Evolutionary conservation across 257 asterid species (phyloP), one percentile per base, ranked within the genome.

Genomic region (Catharanthus roseus): DNA sequence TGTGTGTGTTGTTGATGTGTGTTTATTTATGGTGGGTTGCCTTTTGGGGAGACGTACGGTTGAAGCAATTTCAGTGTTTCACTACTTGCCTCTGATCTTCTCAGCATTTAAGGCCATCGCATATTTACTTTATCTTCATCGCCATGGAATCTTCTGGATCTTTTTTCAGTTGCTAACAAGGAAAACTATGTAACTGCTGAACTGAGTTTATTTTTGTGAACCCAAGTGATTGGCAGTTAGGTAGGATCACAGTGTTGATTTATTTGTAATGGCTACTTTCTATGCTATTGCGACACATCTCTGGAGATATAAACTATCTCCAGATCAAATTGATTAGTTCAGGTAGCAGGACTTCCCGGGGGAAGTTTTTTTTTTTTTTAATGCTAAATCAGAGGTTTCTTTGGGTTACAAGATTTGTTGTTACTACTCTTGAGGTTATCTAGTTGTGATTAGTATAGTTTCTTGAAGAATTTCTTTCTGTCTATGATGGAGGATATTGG

Each of bases 401-500:
- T 75, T 65, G n/a, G 26, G 23, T 66, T 39, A 21, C 67, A n/a
- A 38, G 51, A 42, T 71, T 70, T 73, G 51, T 45, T 51, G 51
- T 39, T 16, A 4, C 42, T 31, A 62, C 26, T 8, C 47, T 61
- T 60, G 23, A 60, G 21, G 41, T 19, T 24, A 54, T 50, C 53
- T 69, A 55, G 5, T 31, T 69, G 29, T 55, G 29, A 56, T 7
- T 8, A 60, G 34, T 66, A 56, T 60, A 36, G 44, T 23, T 71
- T 33, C 15, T 72, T 33, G 38, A 18, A 68, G 67, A 73, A 19
- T 51, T 73, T 58, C 31, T 68, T 65, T 55, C 31, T 73, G 28
- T 71, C 70, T 70, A 70, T 75, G 71, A 95, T 95, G 99, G 99
- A 95, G 91, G 98, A 95, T 86, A 95, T 95, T 73, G 92, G 98